Percentiles rank a stretch among this genome's conserved stretches.
Conservation (phyloP, 306 rosid genomes). For the Inga leiocalycina region DNA sequence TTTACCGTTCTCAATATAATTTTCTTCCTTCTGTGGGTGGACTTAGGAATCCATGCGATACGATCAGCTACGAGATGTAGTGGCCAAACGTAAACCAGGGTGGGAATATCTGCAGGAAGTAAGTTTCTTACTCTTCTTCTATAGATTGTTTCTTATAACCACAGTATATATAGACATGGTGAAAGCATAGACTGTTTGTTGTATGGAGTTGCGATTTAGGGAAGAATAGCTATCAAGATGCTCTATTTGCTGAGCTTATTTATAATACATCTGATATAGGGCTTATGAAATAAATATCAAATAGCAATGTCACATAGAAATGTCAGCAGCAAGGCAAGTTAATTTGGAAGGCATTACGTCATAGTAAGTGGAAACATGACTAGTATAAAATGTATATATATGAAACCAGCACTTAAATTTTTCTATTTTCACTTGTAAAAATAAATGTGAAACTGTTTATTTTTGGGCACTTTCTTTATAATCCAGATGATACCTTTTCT, state of each 20-base stretch:
- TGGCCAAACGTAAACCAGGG: constrained; percentile 86
- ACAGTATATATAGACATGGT: constrained; percentile 1
- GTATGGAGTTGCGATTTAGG: constrained; percentile 6
- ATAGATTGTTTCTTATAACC: constrained; percentile 23
- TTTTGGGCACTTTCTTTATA: not conserved
- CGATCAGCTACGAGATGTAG: constrained; percentile 87
- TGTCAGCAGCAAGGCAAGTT: not conserved
- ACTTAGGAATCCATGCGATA: constrained; percentile 80
- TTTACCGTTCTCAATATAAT: constrained; percentile 22
- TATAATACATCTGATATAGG: not conserved
- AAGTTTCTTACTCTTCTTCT: constrained; percentile 33
- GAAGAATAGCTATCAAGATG: not conserved
- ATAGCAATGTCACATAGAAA: not conserved
- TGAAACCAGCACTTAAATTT: constrained; percentile 1
- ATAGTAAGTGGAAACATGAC: not conserved
- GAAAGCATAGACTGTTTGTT: not conserved
- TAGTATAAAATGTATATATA: constrained; percentile 9
- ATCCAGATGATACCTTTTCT: not conserved
- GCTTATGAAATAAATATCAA: not conserved
- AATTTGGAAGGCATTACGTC: not conserved
- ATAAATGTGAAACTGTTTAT: constrained; percentile 6
- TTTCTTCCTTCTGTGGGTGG: constrained; percentile 20
- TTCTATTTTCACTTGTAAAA: constrained; percentile 4
- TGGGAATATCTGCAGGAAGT: constrained; percentile 97
- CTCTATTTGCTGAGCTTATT: not conserved